phyloP scores from a whole-genome alignment of 1,284 basidiomycete species.

The Spongispora temasekensis region DNA sequence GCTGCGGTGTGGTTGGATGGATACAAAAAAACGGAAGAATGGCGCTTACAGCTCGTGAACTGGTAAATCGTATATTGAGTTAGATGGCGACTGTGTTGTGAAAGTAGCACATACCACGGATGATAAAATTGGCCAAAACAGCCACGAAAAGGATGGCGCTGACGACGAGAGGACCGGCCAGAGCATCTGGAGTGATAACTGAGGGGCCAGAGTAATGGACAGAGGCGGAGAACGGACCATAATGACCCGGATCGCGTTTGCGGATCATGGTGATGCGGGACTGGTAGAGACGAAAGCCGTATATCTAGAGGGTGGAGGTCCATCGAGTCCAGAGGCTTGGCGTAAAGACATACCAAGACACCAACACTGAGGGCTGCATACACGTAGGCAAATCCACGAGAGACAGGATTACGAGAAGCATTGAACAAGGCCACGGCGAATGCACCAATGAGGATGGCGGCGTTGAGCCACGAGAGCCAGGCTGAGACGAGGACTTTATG shows the following conservation, averaged over 20 bases:
- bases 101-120: slow-evolving; percentile 60
- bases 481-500: slow-evolving; percentile 50
- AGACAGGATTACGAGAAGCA: slow-evolving; percentile 73
- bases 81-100: background rate
- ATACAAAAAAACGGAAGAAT: background rate
- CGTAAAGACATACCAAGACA: slow-evolving; percentile 48
- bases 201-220: background rate
- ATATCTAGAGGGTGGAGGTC: slow-evolving; percentile 52
- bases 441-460: slow-evolving; percentile 83
- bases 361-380: slow-evolving; percentile 82
- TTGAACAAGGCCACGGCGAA: slow-evolving; percentile 90
- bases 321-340: background rate
- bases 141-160: slow-evolving; percentile 82
- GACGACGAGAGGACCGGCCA: slow-evolving; percentile 80
- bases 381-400: slow-evolving; percentile 78
- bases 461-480: slow-evolving; percentile 91
- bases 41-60: slow-evolving; percentile 43
- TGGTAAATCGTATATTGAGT: slow-evolving; percentile 4
- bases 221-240: slow-evolving; percentile 59
- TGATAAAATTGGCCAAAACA: slow-evolving; percentile 83
- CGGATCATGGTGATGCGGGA: slow-evolving; percentile 90
- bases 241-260: slow-evolving; percentile 86
- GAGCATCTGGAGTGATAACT: slow-evolving; percentile 60
- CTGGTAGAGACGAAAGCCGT: slow-evolving; percentile 89
- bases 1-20: slow-evolving; percentile 10